A percentile compares a stretch with the other conserved stretches of the same genome.
These are phyloP conservation scores for Ogataea methylovora DNA, from an alignment of 805 yeast species.

Conservation along the genomic window DNA sequence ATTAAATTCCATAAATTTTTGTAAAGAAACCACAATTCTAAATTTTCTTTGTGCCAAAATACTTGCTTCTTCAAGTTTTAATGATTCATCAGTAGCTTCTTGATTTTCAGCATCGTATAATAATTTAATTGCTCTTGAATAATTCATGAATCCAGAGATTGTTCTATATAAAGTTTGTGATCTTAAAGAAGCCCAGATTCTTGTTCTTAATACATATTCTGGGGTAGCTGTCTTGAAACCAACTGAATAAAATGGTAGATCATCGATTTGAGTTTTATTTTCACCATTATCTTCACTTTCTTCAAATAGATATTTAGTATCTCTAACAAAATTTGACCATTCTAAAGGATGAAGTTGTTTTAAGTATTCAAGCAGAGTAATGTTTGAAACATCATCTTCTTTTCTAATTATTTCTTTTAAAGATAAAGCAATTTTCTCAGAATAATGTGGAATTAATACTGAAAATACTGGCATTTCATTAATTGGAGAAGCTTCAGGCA, in stretches of 20 bases:
- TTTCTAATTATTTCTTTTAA: conserved; percentile 74
- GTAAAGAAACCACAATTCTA: conserved; percentile 60
- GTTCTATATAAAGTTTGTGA: conserved; percentile 80
- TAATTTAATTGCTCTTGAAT: conserved; percentile 62
- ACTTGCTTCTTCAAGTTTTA: conserved; percentile 36
- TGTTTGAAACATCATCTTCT: conserved; percentile 53
- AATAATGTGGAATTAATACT: conserved; percentile 80
- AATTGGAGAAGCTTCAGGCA: conserved; percentile 63
- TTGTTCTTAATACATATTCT: conserved; percentile 57
- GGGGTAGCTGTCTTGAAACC: conserved; percentile 66
- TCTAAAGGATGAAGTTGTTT: conserved; percentile 49
- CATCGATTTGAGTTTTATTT: conserved; percentile 26
- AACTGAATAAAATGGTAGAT: conserved; percentile 59
- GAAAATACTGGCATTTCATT: conserved; percentile 74
- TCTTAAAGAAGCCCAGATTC: conserved; percentile 82
- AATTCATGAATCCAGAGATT: conserved; percentile 76
- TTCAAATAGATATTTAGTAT: conserved; percentile 46
- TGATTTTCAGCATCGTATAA: conserved; percentile 49
- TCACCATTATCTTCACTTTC: conserved; percentile 21
- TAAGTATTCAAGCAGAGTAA: conserved; percentile 47
- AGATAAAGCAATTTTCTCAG: conserved; percentile 72
- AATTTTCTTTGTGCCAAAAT: conserved; percentile 56
- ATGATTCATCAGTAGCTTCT: conserved; percentile 27
- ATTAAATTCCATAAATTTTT: conserved; percentile 44
- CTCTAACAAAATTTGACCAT: conserved; percentile 51